Evolutionary conservation across 1,284 basidiomycete species (phyloP), one percentile per base, ranked within the genome.

Genomic region (Agaricales sp.): DNA sequence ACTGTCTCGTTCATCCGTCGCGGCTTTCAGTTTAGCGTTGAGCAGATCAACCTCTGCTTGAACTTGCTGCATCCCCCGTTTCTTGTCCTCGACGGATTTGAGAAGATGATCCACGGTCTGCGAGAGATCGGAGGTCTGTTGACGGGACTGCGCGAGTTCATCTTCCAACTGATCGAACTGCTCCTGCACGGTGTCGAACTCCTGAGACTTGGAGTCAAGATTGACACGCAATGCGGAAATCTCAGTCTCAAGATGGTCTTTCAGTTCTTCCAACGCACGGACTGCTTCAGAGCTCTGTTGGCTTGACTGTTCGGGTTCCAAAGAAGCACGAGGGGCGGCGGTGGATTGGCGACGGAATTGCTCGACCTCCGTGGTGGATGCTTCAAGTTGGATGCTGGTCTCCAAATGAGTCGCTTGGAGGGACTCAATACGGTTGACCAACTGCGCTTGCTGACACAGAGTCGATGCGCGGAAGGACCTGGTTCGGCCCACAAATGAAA

Each of bases 21-120:
- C 62, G 2, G 64, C 59, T 52, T 67, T 62, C 2, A 80, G 58
- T 23, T 61, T 56, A 22, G 45, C 26, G 20, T 54, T 51, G 21
- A 63, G 49, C 22, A 52, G 48, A n/a, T 53, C 47, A 12, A 57
- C 57, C 21, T 63, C 59, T 19, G 53, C 51, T 18, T 53, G 53
- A 16, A 63, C 52, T 12, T 54, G 43, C 8, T 56, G 54, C 22
- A 64, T 51, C 49, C 65, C 62, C 2, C 56, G 56, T 24, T 57
- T 56, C 50, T 60, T 60, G 20, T 61, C 52, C 46, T 60, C 60
- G 16, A 60, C 53, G 47, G 44, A 6, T 45, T 13, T 21, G 11
- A 45, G 44, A 4, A 45, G 44, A 22, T 23, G 44, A 24, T 45
- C 21, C 4, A 45, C 23, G 13, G 24, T 22, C 21, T 22, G 44